These are phyloP conservation scores for Cryptococcus jaspeensis DNA, from an alignment of 1,284 basidiomycete species.

Conservation along the genomic window DNA sequence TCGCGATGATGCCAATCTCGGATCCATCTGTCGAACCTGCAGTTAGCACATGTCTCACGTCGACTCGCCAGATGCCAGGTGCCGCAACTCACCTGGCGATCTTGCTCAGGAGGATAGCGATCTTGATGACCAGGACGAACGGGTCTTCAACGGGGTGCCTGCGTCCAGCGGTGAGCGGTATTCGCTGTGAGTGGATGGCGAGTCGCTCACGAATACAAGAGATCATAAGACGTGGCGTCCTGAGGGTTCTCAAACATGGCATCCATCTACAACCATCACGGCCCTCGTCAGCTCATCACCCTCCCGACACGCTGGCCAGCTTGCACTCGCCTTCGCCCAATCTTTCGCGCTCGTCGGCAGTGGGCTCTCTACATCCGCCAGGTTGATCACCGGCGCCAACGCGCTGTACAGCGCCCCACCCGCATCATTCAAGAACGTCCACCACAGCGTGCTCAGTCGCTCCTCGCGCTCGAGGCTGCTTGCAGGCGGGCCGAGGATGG, in stretches of 20 bases:
- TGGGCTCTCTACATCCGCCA: constrained; percentile 24
- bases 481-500: constrained; percentile 24
- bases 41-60: too few relatives aligned
- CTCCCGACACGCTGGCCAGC: neutral
- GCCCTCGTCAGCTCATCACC: too few relatives aligned
- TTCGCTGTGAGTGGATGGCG: too few relatives aligned
- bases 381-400: constrained; percentile 30
- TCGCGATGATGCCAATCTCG: constrained; percentile 41
- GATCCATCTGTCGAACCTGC: constrained; percentile 29
- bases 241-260: constrained; percentile 34
- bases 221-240: constrained; percentile 23
- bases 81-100: constrained; percentile 17
- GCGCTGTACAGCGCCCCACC: constrained; percentile 31
- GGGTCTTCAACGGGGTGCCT: constrained; percentile 41
- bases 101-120: constrained; percentile 25
- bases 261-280: neutral
- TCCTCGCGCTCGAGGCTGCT: constrained; percentile 36
- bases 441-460: constrained; percentile 39
- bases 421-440: constrained; percentile 35
- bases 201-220: constrained; percentile 25
- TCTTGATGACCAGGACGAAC: constrained; percentile 39
- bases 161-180: too few relatives aligned
- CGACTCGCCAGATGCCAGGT: too few relatives aligned
- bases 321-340: constrained; percentile 22
- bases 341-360: constrained; percentile 33